These are phyloP conservation scores for Boechera divaricarpa DNA, from an alignment of 345 rosid species.

Conservation along the genomic window DNA sequence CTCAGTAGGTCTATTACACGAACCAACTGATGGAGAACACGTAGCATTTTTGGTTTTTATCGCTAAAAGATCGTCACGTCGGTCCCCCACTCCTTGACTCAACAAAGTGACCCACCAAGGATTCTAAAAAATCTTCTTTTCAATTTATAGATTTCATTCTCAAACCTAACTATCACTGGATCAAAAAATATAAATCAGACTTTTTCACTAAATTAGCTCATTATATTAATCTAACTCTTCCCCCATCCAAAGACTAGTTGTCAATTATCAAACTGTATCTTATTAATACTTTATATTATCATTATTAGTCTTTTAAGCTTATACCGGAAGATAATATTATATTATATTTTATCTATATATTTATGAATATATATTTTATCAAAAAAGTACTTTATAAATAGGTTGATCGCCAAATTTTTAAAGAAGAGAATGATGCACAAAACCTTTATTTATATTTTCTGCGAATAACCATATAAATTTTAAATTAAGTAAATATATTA, in stretches of 20 bases:
- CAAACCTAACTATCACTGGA: constrained; percentile 39
- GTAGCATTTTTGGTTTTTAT: constrained; percentile 4
- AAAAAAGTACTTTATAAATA: too few species aligned
- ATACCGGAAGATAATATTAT: not conserved
- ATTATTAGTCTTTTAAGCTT: not conserved
- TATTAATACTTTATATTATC: constrained; percentile 2
- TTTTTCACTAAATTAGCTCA: not conserved
- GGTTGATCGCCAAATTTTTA: too few species aligned
- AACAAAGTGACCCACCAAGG: constrained; percentile 28
- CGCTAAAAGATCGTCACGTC: constrained; percentile 14
- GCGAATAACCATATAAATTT: too few species aligned
- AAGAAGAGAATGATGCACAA: too few species aligned
- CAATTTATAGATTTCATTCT: constrained; percentile 39
- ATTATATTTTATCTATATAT: too few species aligned
- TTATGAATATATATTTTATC: too few species aligned
- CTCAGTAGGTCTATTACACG: not conserved
- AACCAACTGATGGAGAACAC: constrained; percentile 30
- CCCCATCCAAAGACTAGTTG: constrained; percentile 8
- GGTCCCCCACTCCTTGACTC: constrained; percentile 37
- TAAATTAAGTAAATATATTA: too few species aligned
- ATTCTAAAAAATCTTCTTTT: constrained; percentile 39
- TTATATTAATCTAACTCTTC: constrained; percentile 8
- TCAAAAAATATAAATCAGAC: not conserved
- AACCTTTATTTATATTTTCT: too few species aligned
- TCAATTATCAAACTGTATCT: constrained; percentile 15